Percentiles rank a stretch among this genome's conserved stretches.
Conservation (phyloP, 2,329 filamentous ascomycete species). For the Fusarium redolens region DNA sequence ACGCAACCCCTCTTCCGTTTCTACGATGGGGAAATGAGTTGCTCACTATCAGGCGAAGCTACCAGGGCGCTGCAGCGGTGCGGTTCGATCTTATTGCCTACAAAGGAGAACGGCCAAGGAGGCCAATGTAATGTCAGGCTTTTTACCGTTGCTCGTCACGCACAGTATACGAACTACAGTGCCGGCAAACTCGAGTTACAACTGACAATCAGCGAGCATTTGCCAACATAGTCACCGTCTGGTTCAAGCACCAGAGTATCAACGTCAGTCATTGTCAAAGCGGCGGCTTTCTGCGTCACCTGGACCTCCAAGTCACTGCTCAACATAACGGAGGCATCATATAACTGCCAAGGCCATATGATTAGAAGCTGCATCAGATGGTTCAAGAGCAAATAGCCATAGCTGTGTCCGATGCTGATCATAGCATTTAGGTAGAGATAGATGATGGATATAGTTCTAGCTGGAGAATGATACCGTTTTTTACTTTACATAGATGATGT, state of each 20-base stretch:
- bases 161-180: neutral
- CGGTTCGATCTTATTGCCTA: fast-evolving
- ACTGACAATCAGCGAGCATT: fast-evolving
- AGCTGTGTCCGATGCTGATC: too few species aligned
- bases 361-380: fast-evolving
- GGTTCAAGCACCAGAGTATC: fast-evolving
- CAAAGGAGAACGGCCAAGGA: fast-evolving
- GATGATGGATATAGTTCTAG: too few species aligned
- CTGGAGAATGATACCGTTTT: too few species aligned
- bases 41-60: fast-evolving
- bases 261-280: fast-evolving
- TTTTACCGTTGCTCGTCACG: fast-evolving
- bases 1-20: neutral
- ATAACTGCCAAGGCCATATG: fast-evolving
- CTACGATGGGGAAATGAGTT: fast-evolving
- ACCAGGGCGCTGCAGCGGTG: fast-evolving
- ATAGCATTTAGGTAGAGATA: neutral
- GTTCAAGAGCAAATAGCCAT: too few species aligned
- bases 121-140: fast-evolving
- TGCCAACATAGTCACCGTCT: fast-evolving
- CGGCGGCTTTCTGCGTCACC: fast-evolving
- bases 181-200: fast-evolving
- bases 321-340: fast-evolving
- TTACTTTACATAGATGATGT: too few species aligned
- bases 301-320: fast-evolving